Conservation (phyloP, 2,329 filamentous ascomycete species). For the Talaromyces piceae region DNA sequence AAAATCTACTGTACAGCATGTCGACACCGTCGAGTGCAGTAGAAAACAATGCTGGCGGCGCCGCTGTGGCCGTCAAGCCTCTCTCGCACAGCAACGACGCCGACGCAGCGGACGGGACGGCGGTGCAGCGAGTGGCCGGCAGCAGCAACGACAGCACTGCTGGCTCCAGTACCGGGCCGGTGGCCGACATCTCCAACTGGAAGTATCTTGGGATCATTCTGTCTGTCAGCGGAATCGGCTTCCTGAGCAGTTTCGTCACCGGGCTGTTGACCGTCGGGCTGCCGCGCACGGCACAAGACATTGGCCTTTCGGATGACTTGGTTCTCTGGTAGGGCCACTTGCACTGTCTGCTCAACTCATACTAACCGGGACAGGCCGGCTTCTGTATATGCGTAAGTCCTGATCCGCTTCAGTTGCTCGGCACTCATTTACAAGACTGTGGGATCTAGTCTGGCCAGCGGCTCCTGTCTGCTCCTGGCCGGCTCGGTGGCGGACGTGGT, state of each 20-base stretch:
- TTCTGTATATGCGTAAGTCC: constrained; percentile 9
- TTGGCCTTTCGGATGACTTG: constrained; percentile 9
- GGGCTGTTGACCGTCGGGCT: constrained; percentile 9
- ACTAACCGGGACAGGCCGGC: constrained; percentile 2
- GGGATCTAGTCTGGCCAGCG: constrained; percentile 17
- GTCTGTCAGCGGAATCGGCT: constrained; percentile 7
- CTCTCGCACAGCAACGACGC: neutral
- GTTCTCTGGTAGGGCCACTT: constrained; percentile 5
- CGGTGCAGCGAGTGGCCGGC: neutral
- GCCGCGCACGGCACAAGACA: constrained; percentile 6
- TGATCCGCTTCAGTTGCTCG: constrained; percentile 14
- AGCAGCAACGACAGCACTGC: neutral
- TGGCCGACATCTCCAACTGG: constrained; percentile 4
- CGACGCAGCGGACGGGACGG: neutral
- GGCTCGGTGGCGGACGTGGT: constrained; percentile 45
- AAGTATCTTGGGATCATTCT: constrained; percentile 4
- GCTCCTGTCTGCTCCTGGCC: constrained; percentile 41
- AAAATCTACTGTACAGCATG: neutral
- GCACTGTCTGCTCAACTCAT: neutral
- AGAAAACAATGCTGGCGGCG: neutral
- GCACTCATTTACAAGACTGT: constrained; percentile 27
- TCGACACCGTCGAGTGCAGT: neutral
- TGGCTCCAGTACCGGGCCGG: neutral
- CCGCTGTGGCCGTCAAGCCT: neutral
- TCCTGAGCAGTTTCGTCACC: constrained; percentile 7